These are phyloP conservation scores for Eucalyptus cladocalyx DNA, from an alignment of 345 rosid genomes.

Conservation along the genomic window DNA sequence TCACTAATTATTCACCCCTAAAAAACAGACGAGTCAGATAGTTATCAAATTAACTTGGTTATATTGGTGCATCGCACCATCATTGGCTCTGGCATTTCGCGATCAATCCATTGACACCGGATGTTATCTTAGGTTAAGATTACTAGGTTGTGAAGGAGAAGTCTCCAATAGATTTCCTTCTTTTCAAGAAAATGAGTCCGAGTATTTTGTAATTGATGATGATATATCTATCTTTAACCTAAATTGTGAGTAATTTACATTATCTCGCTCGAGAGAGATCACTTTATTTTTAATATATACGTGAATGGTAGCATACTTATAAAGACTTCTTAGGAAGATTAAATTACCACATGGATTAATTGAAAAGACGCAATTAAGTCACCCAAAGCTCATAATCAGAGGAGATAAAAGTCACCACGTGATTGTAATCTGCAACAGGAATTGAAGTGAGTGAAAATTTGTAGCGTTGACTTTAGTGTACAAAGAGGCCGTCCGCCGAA, in stretches of 20 bases:
- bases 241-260: rapidly evolving
- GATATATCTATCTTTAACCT: background rate
- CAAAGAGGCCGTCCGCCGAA: background rate
- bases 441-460: background rate
- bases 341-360: background rate
- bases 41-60: background rate
- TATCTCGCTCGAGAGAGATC: background rate
- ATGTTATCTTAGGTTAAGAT: background rate
- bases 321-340: background rate
- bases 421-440: background rate
- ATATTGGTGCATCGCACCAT: rapidly evolving
- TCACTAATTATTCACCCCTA: background rate
- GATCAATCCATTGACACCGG: rapidly evolving
- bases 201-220: background rate
- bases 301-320: background rate
- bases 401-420: background rate
- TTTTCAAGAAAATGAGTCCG: background rate
- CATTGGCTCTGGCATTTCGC: background rate
- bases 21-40: background rate
- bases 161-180: background rate
- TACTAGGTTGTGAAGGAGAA: background rate
- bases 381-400: background rate
- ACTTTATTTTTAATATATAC: rapidly evolving
- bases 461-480: background rate
- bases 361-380: background rate